Evolutionary conservation across 345 rosid species (phyloP), one percentile per base, ranked within the genome.

Genomic region (Salix suchowensis): DNA sequence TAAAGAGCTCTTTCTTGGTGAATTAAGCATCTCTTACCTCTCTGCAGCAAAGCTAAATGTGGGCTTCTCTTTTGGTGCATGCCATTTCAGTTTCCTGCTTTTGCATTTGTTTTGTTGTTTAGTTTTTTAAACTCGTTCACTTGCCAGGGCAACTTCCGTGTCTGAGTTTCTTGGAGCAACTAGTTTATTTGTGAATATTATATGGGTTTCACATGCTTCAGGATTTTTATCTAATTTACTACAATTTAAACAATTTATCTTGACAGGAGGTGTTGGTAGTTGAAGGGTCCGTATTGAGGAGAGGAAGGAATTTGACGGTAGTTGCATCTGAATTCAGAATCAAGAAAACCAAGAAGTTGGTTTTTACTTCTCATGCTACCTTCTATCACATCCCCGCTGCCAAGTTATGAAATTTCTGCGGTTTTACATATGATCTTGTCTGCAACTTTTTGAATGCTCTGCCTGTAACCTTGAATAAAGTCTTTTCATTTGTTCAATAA

Each of bases 241-340:
- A 8, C 14, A 0, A 0, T 1, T 6, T 0, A 19, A 28, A 16
- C 9, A 18, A 18, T 18, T 28, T 28, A 34, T 30, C 52, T 48
- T 16, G 44, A 68, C 86, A 91, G 97, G 79, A 74, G 46, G 88
- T 84, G 82, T 21, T 91, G 86, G 64, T 84, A 30, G 85, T 89
- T 24, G 90, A 94, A 7, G 97, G 84, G 55, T 77, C 90, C 11
- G 80, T 89, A 23, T 86, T 87, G 71, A 88, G 89, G 85, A 87
- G 89, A n/a, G 97, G 97, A 79, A 92, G 90, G 76, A 92, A 91
- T 72, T 60, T 92, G 76, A 88, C 91, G 4, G 85, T 88, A 23
- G 89, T 92, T 71, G 79, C 81, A 9, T 70, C 89, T 48, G 91
- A 86, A 44, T 89, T 89, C 78, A 92, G 84, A 79, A 80, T 88